A percentile compares a stretch with the other conserved stretches of the same genome.
Conservation (phyloP, 2,329 filamentous ascomycete species). For the Clonostachys rosea region DNA sequence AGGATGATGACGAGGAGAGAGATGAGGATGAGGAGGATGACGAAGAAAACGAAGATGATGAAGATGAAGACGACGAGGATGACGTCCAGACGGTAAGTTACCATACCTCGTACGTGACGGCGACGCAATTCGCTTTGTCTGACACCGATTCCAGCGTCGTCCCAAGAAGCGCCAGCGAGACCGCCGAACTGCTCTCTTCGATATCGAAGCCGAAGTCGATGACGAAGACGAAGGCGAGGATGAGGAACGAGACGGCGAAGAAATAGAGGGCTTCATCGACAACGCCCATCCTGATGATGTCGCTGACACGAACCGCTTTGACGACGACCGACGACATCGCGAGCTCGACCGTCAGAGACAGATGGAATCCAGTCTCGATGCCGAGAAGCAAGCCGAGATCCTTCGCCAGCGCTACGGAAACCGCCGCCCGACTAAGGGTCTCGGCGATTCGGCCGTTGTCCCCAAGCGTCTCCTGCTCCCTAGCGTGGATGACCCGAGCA, state of each 20-base stretch:
- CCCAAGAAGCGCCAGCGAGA: conserved; percentile 79
- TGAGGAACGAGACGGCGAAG: conserved; percentile 84
- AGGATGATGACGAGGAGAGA: conserved; percentile 25
- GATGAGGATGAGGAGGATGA: conserved; percentile 24
- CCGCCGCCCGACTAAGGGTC: conserved; percentile 59
- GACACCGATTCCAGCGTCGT: conserved; percentile 41
- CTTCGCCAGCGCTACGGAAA: conserved; percentile 86
- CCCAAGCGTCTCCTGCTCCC: conserved; percentile 85
- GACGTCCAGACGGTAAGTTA: conserved; percentile 61
- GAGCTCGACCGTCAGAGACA: conserved; percentile 92
- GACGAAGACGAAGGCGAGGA: conserved; percentile 87
- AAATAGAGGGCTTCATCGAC: conserved; percentile 78
- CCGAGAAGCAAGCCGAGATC: conserved; percentile 86
- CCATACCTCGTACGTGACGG: neutral
- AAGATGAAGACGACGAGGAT: conserved; percentile 60
- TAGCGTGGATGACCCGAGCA: conserved; percentile 90
- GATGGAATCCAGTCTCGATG: conserved; percentile 81
- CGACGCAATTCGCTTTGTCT: neutral
- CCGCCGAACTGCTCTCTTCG: conserved; percentile 81
- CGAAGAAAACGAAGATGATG: conserved; percentile 48
- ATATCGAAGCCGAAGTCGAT: conserved; percentile 97
- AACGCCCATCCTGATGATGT: conserved; percentile 89
- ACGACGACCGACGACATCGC: conserved; percentile 88
- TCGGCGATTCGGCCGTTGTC: conserved; percentile 69
- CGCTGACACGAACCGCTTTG: conserved; percentile 71